Evolutionary conservation across 129 eudicot genomes (phyloP), one percentile per base, ranked within the genome.

Genomic region (Cynara cardunculus): DNA sequence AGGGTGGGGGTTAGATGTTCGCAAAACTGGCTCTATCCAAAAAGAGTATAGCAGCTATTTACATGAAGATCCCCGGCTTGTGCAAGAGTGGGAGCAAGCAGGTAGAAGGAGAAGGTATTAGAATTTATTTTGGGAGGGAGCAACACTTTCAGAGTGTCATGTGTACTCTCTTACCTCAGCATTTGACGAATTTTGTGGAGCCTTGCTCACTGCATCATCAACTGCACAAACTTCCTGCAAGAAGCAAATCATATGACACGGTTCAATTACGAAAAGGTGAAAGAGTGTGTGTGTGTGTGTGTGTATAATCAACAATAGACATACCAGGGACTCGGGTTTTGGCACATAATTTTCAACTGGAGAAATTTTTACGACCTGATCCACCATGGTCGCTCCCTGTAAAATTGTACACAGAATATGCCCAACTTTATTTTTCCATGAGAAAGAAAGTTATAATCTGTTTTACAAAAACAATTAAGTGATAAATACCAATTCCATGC

Each of bases 321-420:
- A 79, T 85, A 91, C 92, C 96, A 62, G 75, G 80, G 46, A 69
- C 79, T 84, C 81, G 37, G 87, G 41, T 44, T 84, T 83, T 7
- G 78, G 87, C 11, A 87, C 88, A 77, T 89, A 91, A 83, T 89
- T 86, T 66, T 87, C 93, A 10, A 84, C 91, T 32, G 78, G 80
- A 44, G 89, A 59, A 26, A 91, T 86, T 74, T 73, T 82, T 19
- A 91, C 97, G 81, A 89, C 86, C 85, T 90, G 93, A 75, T 91
- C 97, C 13, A 89, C 91, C 13, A 91, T 84, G 21, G 93, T 89
- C 53, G 97, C 97, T 46, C 97, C 97, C 97, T 91, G 88, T 30
- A 87, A 73, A 71, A 56, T 27, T 9, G 71, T 79, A 80, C 76
- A 78, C 21, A 67, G 75, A 12, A 41, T 7, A 31, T 6, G 4